Conservation (phyloP, 2,329 filamentous ascomycete species). For the Dothistroma septosporum region DNA sequence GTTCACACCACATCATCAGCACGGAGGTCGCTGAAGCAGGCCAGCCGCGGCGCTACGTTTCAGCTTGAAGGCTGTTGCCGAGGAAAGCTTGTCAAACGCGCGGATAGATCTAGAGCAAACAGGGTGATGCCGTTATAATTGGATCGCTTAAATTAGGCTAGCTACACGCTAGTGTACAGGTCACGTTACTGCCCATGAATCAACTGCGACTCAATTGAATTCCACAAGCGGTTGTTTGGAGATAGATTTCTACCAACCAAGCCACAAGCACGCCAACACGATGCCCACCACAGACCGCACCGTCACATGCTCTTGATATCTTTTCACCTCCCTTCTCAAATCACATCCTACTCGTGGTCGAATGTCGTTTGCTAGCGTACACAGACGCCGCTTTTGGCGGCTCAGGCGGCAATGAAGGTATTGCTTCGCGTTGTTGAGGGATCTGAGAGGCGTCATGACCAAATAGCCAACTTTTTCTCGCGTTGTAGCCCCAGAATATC, state of each 20-base stretch:
- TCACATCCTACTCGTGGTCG: not conserved
- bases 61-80: not conserved
- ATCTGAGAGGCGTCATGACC: constrained; percentile 6
- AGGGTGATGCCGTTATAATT: too few relatives aligned
- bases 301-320: not conserved
- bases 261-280: too few relatives aligned
- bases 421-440: not conserved
- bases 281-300: not conserved
- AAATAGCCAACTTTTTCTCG: constrained; percentile 32
- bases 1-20: too few relatives aligned
- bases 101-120: too few relatives aligned
- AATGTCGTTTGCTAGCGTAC: not conserved
- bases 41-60: not conserved
- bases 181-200: too few relatives aligned
- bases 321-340: not conserved
- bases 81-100: not conserved
- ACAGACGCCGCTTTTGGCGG: constrained; percentile 4
- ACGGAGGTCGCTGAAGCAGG: not conserved
- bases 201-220: too few relatives aligned
- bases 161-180: too few relatives aligned
- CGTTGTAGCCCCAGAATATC: constrained; percentile 30
- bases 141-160: too few relatives aligned
- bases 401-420: constrained; percentile 1
- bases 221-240: too few relatives aligned
- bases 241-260: too few relatives aligned